Evolutionary conservation across 768 basidiomycete genomes (phyloP).

Genomic region (Lenzites betulinus): DNA sequence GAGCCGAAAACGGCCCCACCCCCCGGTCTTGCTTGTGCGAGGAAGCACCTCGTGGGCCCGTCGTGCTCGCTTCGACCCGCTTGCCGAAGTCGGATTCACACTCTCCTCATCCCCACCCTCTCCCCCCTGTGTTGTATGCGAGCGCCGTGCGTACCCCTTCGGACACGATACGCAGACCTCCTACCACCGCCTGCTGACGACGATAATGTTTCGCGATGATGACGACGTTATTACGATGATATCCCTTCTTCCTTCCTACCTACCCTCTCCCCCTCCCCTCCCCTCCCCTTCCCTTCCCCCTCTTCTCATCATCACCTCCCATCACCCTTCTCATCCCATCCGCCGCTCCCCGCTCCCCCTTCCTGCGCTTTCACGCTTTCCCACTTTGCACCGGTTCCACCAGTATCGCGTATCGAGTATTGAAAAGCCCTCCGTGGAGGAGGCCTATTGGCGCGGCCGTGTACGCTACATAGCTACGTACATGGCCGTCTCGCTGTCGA

Average conservation of each 20-base stretch:
- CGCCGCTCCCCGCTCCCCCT: background rate
- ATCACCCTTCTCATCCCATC: no score
- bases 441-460: conserved; percentile 17
- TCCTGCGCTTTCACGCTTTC: background rate
- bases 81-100: conserved; percentile 6
- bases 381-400: background rate
- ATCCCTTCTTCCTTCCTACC: no score
- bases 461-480: conserved; percentile 14
- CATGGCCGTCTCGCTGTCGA: conserved; percentile 5
- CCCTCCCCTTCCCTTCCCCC: background rate
- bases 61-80: no score
- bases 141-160: background rate
- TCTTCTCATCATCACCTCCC: no score
- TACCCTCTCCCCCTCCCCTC: background rate
- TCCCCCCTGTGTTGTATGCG: background rate
- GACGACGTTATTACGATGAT: background rate
- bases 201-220: background rate
- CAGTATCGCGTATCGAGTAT: background rate
- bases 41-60: no score
- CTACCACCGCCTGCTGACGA: background rate
- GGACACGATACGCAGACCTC: no score
- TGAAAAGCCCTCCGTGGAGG: conserved; percentile 18
- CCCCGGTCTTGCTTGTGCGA: conserved; percentile 11
- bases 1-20: conserved; percentile 26
- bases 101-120: no score